phyloP scores from a whole-genome alignment of 2,329 filamentous ascomycete species.

The Pseudogymnoascus sp. region DNA sequence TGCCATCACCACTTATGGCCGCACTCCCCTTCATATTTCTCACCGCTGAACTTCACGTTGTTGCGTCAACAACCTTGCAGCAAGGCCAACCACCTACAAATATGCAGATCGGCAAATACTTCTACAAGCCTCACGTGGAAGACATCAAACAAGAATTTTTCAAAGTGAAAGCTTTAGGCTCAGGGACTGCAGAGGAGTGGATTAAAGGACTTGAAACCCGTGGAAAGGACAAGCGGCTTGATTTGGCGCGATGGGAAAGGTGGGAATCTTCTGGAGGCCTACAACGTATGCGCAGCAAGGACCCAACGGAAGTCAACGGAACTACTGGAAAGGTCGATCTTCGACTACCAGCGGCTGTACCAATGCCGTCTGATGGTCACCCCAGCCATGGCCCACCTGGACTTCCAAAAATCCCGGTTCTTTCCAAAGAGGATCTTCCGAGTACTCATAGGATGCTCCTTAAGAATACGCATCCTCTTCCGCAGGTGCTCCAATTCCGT shows the following conservation, averaged over 20 bases:
- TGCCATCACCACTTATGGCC: constrained; percentile 54
- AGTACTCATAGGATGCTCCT: background rate
- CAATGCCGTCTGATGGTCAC: background rate
- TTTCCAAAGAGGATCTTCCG: background rate
- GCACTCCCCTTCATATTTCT: constrained; percentile 65
- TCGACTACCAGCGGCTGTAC: background rate
- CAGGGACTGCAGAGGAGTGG: constrained; percentile 68
- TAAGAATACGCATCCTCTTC: background rate
- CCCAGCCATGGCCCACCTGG: background rate
- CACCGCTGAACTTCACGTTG: constrained; percentile 52
- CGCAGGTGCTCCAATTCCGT: background rate
- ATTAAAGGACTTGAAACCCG: constrained; percentile 62
- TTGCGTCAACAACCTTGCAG: constrained; percentile 50
- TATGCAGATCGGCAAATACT: constrained; percentile 57
- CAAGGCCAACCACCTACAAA: constrained; percentile 40
- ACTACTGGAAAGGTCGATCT: background rate
- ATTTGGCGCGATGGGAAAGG: constrained; percentile 66
- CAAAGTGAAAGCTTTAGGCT: constrained; percentile 58
- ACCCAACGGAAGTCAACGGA: background rate
- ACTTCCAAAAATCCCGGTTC: background rate
- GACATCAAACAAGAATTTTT: constrained; percentile 56
- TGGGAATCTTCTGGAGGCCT: constrained; percentile 34
- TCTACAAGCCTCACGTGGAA: constrained; percentile 55
- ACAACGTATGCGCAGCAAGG: constrained; percentile 18
- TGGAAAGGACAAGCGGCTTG: constrained; percentile 52